A percentile compares a stretch with the other conserved stretches of the same genome.
Evolutionary conservation across 345 rosid species (phyloP).

Genomic region (Pseudoturritis turrita): DNA sequence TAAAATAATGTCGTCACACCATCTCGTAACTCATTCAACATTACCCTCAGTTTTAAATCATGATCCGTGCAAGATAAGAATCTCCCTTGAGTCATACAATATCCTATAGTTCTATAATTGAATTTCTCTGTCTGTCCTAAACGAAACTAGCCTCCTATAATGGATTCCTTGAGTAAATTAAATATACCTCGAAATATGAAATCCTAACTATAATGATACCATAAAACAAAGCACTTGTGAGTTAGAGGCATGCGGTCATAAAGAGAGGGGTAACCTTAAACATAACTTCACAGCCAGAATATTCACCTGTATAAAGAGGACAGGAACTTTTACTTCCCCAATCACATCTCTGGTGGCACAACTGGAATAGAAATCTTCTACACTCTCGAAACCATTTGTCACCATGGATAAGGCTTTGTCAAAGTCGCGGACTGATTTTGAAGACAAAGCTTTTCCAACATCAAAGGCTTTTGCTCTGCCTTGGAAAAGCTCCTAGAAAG

Average conservation of each 20-base stretch:
- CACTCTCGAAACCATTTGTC: constrained; percentile 63
- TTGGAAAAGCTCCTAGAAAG: constrained; percentile 71
- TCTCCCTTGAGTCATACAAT: constrained; percentile 1
- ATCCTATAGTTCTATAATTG: background rate
- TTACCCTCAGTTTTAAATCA: background rate
- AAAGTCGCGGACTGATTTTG: constrained; percentile 87
- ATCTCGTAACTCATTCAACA: background rate
- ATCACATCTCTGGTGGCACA: constrained; percentile 65
- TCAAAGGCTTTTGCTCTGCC: constrained; percentile 80
- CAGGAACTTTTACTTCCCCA: constrained; percentile 81
- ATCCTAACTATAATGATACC: background rate
- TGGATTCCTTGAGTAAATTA: background rate
- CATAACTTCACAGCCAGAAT: background rate
- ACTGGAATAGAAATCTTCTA: constrained; percentile 75
- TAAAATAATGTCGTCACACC: background rate
- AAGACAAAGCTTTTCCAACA: constrained; percentile 68
- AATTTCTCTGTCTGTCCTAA: background rate
- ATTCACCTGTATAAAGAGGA: constrained; percentile 86
- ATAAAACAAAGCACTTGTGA: constrained; percentile 2
- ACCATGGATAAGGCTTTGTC: constrained; percentile 90
- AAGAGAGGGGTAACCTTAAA: background rate
- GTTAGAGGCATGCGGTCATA: background rate
- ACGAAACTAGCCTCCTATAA: background rate
- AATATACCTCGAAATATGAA: background rate
- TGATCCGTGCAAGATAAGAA: constrained; percentile 2